Evolutionary conservation across 192 early-diverging fungal species (phyloP), one percentile per base, ranked within the genome.

Genomic region (Tieghemiomyces parasiticus): DNA sequence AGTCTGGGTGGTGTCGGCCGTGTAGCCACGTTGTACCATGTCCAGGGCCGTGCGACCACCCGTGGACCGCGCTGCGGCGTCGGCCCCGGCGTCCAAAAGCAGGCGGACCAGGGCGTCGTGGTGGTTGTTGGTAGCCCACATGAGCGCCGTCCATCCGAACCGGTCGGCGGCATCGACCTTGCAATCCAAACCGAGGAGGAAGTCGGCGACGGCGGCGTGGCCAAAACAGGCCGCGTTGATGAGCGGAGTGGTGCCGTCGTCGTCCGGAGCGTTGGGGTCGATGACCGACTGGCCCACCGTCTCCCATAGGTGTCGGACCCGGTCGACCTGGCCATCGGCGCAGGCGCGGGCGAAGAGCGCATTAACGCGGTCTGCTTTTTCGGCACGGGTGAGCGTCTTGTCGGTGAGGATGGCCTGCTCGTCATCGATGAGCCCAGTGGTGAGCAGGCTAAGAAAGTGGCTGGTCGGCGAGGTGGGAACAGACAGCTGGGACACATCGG

Each of bases 201-300:
- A 65, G 55, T 71, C 68, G 10, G 76, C 86, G 65, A 93, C 77
- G 46, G 84, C 76, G 4, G 74, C 65, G 59, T 91, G 81, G 35
- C 89, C 91, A 78, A 94, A 92, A 60, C 89, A 91, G 33, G 86
- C 78, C 2, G 92, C 86, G 63, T 90, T 92, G 50, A 91, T 89
- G 46, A 97, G 75, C 13, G 89, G 84, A 4, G 86, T 90, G 33
- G 79, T 85, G 26, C 92, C 93, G 61, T 90, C 87, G 52, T 87
- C 86, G 67, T 97, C 93, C 33, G 77, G 76, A 14, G 74, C 78
- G 67, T 97, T 78, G 20, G 93, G 71, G 65, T 86, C 83, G 48
- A 90, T 74, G 71, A 73, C 82, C 56, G 78, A 61, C n/a, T 35
- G 55, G 46, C 74, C 67, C 58, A 69, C 63, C 47, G 75, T 71